Evolutionary conservation across 371 early-diverging fungal species (phyloP).

Genomic region (Circinella minor): DNA sequence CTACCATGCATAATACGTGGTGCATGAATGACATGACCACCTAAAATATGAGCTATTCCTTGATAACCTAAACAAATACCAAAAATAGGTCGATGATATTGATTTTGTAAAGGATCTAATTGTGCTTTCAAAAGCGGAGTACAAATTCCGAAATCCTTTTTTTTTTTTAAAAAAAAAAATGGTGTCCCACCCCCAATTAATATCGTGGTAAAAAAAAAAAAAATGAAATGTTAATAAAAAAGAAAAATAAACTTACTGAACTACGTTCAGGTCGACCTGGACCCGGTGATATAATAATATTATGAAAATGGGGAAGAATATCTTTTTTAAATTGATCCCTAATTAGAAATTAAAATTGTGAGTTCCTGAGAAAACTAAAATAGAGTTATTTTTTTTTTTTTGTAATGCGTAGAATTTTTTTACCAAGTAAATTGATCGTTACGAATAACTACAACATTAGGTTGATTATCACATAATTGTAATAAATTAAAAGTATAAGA

Average conservation of each 20-base stretch:
- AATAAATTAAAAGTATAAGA: constrained; percentile 95
- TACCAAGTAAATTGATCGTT: constrained; percentile 92
- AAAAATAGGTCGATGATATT: constrained; percentile 76
- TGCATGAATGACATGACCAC: constrained; percentile 77
- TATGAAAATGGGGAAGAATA: constrained; percentile 86
- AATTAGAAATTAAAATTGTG: neutral
- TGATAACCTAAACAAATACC: constrained; percentile 99
- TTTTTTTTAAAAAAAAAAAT: neutral
- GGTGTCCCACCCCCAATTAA: neutral
- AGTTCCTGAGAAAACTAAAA: neutral
- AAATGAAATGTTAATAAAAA: neutral
- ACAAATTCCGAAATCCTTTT: constrained; percentile 88
- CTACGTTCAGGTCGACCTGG: constrained; percentile 79
- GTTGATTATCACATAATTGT: constrained; percentile 63
- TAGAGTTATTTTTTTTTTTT: no score
- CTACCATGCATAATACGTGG: constrained; percentile 88
- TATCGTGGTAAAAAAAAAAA: constrained; percentile 6
- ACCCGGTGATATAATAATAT: constrained; percentile 92
- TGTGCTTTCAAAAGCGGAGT: constrained; percentile 63
- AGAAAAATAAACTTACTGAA: constrained; percentile 19
- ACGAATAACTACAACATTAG: constrained; percentile 78
- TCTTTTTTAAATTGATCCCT: constrained; percentile 60
- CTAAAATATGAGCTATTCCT: constrained; percentile 83
- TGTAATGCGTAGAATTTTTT: neutral
- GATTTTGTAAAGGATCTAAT: constrained; percentile 29